Evolutionary conservation across 2,329 filamentous ascomycete genomes (phyloP).

Genomic region (Calonectria hongkongensis): DNA sequence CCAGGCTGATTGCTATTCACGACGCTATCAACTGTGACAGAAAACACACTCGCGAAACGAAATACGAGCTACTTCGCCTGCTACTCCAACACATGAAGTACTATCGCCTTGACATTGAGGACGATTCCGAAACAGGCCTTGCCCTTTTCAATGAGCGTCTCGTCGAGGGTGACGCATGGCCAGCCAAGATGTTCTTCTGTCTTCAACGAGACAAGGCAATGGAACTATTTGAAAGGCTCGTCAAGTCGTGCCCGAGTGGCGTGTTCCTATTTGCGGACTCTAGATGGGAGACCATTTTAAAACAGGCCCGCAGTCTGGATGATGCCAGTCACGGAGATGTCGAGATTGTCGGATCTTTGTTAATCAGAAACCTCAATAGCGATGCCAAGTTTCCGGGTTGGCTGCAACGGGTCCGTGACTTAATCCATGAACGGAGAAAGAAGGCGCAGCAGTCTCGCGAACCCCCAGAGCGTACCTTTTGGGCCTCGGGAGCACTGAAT

Average conservation of each 20-base stretch:
- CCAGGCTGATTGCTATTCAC: not conserved
- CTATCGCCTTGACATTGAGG: slow-evolving; percentile 51
- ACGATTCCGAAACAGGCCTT: slow-evolving; percentile 34
- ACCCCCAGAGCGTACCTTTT: slow-evolving; percentile 49
- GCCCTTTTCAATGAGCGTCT: slow-evolving; percentile 24
- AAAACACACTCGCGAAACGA: slow-evolving; percentile 18
- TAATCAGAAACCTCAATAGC: slow-evolving; percentile 39
- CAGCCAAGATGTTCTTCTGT: slow-evolving; percentile 41
- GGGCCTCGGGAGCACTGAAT: slow-evolving; percentile 53
- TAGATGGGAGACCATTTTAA: slow-evolving; percentile 28
- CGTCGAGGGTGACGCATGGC: slow-evolving; percentile 35
- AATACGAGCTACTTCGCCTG: slow-evolving; percentile 51
- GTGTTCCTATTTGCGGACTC: slow-evolving; percentile 39
- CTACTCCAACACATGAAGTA: slow-evolving; percentile 44
- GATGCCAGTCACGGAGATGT: slow-evolving; percentile 39
- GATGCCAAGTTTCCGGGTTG: slow-evolving; percentile 37
- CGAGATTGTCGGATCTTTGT: slow-evolving; percentile 39
- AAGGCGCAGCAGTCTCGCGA: slow-evolving; percentile 52
- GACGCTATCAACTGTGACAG: not conserved
- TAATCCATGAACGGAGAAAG: slow-evolving; percentile 48
- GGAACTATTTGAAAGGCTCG: slow-evolving; percentile 44
- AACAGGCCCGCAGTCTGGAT: slow-evolving; percentile 31
- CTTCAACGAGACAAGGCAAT: slow-evolving; percentile 41
- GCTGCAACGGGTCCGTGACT: slow-evolving; percentile 37
- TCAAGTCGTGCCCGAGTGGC: slow-evolving; percentile 37